Percentiles rank a stretch among this genome's conserved stretches.
Conservation (phyloP, 352 stramenopile genomes). For the Aphanomyces invadans region DNA sequence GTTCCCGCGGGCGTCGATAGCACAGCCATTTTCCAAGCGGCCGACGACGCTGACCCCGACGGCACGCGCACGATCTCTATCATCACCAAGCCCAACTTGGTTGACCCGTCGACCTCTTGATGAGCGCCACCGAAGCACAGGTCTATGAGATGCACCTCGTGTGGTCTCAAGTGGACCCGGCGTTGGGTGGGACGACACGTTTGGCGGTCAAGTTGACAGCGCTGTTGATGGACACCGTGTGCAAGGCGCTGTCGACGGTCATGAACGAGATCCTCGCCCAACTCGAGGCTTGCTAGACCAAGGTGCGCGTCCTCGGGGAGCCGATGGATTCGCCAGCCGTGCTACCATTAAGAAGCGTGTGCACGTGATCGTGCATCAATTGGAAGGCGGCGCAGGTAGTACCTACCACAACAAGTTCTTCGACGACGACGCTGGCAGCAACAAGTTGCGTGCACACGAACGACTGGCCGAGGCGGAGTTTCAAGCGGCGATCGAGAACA, state of each 20-base stretch:
- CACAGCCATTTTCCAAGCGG: conserved; percentile 68
- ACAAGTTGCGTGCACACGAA: conserved; percentile 33
- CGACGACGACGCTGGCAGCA: conserved; percentile 15
- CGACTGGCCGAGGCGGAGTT: conserved; percentile 31
- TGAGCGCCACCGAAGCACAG: conserved; percentile 45
- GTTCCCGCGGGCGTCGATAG: conserved; percentile 80
- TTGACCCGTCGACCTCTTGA: conserved; percentile 69
- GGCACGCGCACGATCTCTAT: conserved; percentile 77
- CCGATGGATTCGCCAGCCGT: neutral
- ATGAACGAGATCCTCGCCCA: conserved; percentile 34
- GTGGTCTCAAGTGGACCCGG: conserved; percentile 31
- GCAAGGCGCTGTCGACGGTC: conserved; percentile 37
- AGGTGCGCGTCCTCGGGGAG: conserved; percentile 29
- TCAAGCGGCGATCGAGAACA: conserved; percentile 27
- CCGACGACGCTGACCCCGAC: conserved; percentile 52
- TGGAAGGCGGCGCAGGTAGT: conserved; percentile 33
- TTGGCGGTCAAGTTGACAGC: conserved; percentile 29
- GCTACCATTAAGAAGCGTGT: conserved; percentile 33
- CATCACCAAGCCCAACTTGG: conserved; percentile 83
- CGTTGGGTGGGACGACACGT: conserved; percentile 31
- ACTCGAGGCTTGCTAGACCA: conserved; percentile 26
- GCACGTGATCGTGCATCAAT: conserved; percentile 30
- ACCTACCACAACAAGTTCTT: conserved; percentile 29
- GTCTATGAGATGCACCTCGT: conserved; percentile 51
- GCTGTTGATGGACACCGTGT: conserved; percentile 60